Conservation (phyloP, 1,139 yeast species). For the Debaryomyces psychrophilus region DNA sequence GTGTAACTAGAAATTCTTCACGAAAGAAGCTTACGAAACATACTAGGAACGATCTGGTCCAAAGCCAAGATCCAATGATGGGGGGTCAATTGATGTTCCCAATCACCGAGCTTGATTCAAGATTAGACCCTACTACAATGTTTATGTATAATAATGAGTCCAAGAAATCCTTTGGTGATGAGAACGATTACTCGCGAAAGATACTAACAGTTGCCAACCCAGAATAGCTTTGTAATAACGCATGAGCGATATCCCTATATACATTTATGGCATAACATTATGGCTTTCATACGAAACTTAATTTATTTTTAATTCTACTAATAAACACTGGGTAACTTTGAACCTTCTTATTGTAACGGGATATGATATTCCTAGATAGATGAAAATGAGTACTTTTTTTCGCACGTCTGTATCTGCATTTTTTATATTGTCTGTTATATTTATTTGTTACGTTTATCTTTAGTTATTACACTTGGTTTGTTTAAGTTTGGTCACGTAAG, state of each 20-base stretch:
- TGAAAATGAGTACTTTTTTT: background rate
- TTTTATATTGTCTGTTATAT: too few relatives aligned
- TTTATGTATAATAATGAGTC: constrained; percentile 61
- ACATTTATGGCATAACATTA: background rate
- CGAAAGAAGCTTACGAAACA: constrained; percentile 32
- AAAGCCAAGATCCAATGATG: constrained; percentile 14
- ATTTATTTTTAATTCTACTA: constrained; percentile 4
- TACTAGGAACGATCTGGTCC: constrained; percentile 17
- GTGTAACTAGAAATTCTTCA: constrained; percentile 35
- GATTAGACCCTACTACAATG: constrained; percentile 69
- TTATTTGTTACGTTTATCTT: too few relatives aligned
- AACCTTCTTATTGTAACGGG: background rate
- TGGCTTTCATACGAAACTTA: background rate
- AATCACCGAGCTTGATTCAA: constrained; percentile 64
- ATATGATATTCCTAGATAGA: background rate
- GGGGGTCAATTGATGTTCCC: constrained; percentile 32
- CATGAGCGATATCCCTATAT: background rate
- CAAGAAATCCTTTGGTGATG: constrained; percentile 68
- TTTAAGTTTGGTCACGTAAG: too few relatives aligned
- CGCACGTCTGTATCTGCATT: background rate
- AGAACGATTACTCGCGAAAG: constrained; percentile 71
- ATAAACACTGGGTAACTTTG: background rate
- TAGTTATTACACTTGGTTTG: too few relatives aligned
- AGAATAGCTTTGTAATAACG: constrained; percentile 20
- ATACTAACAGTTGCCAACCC: constrained; percentile 75